These are phyloP conservation scores for Acer campestre DNA, from an alignment of 345 rosid species.

Conservation along the genomic window DNA sequence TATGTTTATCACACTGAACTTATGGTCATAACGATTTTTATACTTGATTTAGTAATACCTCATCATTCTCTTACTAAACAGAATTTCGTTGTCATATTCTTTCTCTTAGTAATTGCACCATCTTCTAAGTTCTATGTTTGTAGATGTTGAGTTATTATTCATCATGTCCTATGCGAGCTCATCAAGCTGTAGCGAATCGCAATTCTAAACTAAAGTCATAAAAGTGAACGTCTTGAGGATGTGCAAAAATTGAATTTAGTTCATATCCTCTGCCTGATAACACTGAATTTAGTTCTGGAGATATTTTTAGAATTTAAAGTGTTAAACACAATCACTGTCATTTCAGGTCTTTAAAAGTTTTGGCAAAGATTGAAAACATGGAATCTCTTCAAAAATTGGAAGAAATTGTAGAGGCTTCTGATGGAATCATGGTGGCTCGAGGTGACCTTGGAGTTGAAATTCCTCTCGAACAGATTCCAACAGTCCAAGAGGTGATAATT, in stretches of 20 bases:
- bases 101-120: not conserved
- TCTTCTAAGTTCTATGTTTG: not conserved
- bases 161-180: not conserved
- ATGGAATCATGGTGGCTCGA: constrained; percentile 78
- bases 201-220: not conserved
- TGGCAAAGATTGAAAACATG: constrained; percentile 77
- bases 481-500: constrained; percentile 60
- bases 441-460: constrained; percentile 84
- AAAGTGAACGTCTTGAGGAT: not conserved
- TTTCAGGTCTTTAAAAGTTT: constrained; percentile 53
- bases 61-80: not conserved
- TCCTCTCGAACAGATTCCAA: constrained; percentile 72
- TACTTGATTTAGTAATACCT: not conserved
- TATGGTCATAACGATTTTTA: not conserved
- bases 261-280: not conserved
- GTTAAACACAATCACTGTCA: not conserved
- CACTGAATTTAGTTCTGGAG: not conserved
- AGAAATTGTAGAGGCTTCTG: constrained; percentile 67
- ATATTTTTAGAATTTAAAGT: not conserved
- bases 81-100: not conserved
- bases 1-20: not conserved
- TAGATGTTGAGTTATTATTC: not conserved
- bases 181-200: not conserved
- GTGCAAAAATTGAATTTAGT: not conserved
- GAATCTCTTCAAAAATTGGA: constrained; percentile 62